These are phyloP conservation scores for Oryza glumipatula DNA, from an alignment of 176 grass and related monocot species.

Conservation along the genomic window DNA sequence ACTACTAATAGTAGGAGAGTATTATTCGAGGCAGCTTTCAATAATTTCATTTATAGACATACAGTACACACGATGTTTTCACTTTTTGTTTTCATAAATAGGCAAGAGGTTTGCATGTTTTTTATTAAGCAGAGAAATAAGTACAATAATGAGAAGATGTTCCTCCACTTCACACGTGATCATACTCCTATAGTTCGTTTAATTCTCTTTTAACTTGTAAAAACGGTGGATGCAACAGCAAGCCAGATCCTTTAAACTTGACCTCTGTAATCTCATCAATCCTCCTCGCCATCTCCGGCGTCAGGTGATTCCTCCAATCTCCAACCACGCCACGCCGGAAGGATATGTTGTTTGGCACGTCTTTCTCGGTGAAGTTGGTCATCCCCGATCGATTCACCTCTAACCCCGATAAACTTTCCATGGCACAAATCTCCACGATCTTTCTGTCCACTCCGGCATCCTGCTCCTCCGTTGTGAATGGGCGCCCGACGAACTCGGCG, in stretches of 20 bases:
- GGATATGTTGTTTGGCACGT: not conserved
- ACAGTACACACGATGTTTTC: no score
- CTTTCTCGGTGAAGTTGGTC: no score
- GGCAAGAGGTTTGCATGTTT: no score
- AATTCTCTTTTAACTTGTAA: not conserved
- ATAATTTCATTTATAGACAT: no score
- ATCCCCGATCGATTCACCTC: not conserved
- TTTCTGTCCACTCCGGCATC: not conserved
- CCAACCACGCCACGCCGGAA: not conserved
- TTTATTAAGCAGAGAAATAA: no score
- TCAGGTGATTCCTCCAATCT: not conserved
- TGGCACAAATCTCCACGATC: constrained; percentile 9
- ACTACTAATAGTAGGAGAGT: no score
- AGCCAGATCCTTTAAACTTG: not conserved
- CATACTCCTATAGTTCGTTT: not conserved
- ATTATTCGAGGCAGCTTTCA: no score
- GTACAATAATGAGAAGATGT: no score
- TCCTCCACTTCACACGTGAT: no score
- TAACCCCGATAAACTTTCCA: not conserved
- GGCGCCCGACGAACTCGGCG: constrained; percentile 5
- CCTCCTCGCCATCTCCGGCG: not conserved
- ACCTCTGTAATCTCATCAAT: not conserved
- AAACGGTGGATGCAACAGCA: not conserved
- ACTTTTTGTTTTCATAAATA: no score
- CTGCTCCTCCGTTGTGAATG: constrained; percentile 21